Evolutionary conservation across 2,329 filamentous ascomycete genomes (phyloP).

Genomic region (Diplodia intermedia): DNA sequence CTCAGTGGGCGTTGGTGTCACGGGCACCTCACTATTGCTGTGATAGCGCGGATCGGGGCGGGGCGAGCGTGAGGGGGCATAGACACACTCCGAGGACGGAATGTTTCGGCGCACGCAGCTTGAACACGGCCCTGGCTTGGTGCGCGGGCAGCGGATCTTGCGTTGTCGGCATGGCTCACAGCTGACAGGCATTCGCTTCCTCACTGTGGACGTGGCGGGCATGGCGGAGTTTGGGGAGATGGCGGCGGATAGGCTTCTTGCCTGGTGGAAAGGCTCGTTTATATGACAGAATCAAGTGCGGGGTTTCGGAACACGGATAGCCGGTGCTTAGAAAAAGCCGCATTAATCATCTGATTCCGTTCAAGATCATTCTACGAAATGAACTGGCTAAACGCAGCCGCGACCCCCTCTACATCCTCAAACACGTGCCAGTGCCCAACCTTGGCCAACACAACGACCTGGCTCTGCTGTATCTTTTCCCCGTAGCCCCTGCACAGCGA

Average conservation of each 20-base stretch:
- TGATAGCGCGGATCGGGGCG: background rate
- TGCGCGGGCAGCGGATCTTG: conserved; percentile 8
- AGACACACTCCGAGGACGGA: background rate
- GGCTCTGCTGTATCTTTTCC: conserved; percentile 34
- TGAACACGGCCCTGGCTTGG: conserved; percentile 4
- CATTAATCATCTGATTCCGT: background rate
- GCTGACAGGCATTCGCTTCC: conserved; percentile 6
- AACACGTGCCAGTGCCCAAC: conserved; percentile 61
- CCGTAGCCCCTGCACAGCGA: conserved; percentile 48
- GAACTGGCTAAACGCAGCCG: conserved; percentile 40
- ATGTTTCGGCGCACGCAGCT: background rate
- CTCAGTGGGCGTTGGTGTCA: background rate
- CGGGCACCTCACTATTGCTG: no score
- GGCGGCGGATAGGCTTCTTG: background rate
- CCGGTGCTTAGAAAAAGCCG: background rate
- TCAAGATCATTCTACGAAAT: background rate
- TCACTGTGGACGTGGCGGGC: background rate
- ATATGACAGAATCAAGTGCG: background rate
- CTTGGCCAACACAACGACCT: background rate
- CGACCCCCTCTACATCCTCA: conserved; percentile 53
- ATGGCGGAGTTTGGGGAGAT: conserved; percentile 10
- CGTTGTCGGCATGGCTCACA: conserved; percentile 2
- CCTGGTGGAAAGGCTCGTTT: background rate
- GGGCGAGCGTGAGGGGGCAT: background rate
- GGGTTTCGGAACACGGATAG: background rate